Evolutionary conservation across 2,329 filamentous ascomycete species (phyloP), one percentile per base, ranked within the genome.

Genomic region (Nemania abortiva): DNA sequence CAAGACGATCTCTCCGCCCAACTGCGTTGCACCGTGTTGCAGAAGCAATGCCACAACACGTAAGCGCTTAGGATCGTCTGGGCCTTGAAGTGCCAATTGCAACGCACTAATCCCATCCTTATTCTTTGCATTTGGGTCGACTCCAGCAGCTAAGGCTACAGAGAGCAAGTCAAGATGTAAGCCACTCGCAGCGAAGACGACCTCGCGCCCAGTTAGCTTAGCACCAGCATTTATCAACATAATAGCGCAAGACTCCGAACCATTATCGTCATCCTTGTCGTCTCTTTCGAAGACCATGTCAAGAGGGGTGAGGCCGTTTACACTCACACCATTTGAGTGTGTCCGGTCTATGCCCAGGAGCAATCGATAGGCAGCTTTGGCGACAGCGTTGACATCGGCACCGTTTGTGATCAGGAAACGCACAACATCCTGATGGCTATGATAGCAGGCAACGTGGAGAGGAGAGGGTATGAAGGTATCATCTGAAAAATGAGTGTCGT

Each of bases 341-440:
- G 1, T 9, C 34, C 2, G 2, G 2, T 1, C 34, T 3, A 9
- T 9, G 34, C 11, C 2, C 39, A 11, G 18, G 39, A 42, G 6
- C 1, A 42, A 18, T 15, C 39, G 39, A 2, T 18, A 18, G 2
- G 15, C 15, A 37, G 34, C 6, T 7, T 9, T 50, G 6, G 29
- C 29, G 29, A 20, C 9, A 27, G 58, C 58, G 24, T 61, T 61
- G 20, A 52, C 31, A 61, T 61, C 13, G n/a, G 18, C 45, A 24
- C 45, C 58, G 2, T 52, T 37, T n/a, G 18, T 20, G 29, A 61
- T 39, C 2, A 61, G 20, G 27, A 52, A 61, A 1, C 27, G 29
- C 10, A 52, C 31, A 11, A 61, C 20, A 5, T 52, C 45, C 2
- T 7, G 3, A 39, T 39, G n/a, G 18, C 1, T 0, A 3, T 6